These are phyloP conservation scores for Raddia distichophylla DNA, from an alignment of 176 grass and related monocot species.

Conservation along the genomic window DNA sequence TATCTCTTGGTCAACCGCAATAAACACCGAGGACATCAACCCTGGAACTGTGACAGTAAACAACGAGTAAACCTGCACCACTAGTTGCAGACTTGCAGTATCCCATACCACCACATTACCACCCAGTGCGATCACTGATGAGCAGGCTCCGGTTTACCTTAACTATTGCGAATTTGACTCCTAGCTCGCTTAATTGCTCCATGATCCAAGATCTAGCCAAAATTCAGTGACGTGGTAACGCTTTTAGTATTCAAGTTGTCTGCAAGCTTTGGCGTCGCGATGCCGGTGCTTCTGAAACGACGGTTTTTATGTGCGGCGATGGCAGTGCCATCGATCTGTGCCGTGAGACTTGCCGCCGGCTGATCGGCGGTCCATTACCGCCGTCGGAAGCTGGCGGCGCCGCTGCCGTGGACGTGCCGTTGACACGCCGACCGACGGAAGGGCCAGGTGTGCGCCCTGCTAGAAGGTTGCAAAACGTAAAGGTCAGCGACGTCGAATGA, in stretches of 20 bases:
- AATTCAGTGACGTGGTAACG: neutral
- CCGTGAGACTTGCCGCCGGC: neutral
- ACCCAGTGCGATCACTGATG: neutral
- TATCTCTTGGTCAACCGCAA: conserved; percentile 38
- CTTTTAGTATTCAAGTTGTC: conserved; percentile 5
- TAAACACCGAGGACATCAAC: conserved; percentile 32
- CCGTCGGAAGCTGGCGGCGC: neutral
- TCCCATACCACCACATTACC: neutral
- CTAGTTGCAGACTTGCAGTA: neutral
- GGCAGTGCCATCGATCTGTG: neutral
- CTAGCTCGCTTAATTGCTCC: neutral
- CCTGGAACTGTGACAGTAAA: conserved; percentile 15
- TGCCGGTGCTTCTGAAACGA: conserved; percentile 12
- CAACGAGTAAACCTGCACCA: conserved; percentile 8
- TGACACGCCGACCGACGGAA: neutral
- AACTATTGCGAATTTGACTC: no score
- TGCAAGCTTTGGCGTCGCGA: conserved; percentile 19
- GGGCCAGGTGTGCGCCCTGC: neutral
- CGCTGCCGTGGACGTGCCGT: neutral
- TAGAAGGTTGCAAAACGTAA: neutral
- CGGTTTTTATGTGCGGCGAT: neutral
- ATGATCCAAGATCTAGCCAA: conserved; percentile 36
- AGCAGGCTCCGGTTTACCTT: neutral
- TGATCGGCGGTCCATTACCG: neutral
- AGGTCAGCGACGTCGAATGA: neutral